Evolutionary conservation across 2,329 filamentous ascomycete species (phyloP), one percentile per base, ranked within the genome.

Genomic region (Tolypocladium endophyticum): DNA sequence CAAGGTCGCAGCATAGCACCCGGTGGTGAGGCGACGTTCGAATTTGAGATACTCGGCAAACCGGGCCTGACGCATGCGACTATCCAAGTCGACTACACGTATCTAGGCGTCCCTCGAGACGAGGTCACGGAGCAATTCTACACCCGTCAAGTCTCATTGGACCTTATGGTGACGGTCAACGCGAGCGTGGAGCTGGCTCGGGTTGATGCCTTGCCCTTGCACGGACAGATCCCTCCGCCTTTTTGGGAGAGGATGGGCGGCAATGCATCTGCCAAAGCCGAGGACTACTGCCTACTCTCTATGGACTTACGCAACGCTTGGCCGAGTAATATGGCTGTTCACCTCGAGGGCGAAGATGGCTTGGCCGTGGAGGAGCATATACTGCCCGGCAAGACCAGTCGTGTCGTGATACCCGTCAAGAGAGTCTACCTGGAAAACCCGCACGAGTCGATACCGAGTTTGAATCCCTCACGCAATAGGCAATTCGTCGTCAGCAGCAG

Each of bases 281-380:
- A 84, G 58, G 84, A 90, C 47, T 87, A 90, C 68, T 95, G 91
- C 68, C 79, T 96, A 43, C 75, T 96, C 3, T 77, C 94, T 2
- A 78, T 97, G 57, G 93, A 97, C 72, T 77, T 97, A 35, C 86
- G 91, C 59, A 97, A 97, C 69, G 87, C 89, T 0, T 97, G 92
- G 92, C 92, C 91, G 2, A 90, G 85, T 67, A 86, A 87, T 56
- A 83, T 97, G 68, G 79, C 82, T 8, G 81, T 94, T 3, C 81
- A 80, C 35, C 73, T 96, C 2, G 74, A 82, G 57, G 77, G 77
- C 16, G 77, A 81, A 54, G 78, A 81, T 47, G 77, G 76, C 35
- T 72, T 80, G 58, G 65, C 68, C 2, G 75, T 83, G 1, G 76
- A 83, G 55, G 83, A 86, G 62, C 76, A 77, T 56, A 83, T 89